These are phyloP conservation scores for Cruciata laevipes DNA, from an alignment of 257 asterid genomes.

Conservation along the genomic window DNA sequence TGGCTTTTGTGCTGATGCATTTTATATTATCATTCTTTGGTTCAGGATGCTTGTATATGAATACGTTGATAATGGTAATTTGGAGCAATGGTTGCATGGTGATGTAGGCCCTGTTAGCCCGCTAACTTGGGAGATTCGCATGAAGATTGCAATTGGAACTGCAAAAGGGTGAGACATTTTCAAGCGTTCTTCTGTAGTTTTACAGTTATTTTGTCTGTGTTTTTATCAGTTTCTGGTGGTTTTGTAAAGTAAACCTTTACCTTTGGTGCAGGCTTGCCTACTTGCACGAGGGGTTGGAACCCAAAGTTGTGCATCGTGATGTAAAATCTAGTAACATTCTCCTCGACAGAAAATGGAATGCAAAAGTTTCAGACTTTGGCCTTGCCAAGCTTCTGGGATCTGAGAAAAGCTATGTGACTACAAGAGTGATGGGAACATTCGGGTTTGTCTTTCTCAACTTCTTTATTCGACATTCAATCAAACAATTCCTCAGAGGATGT, in stretches of 20 bases:
- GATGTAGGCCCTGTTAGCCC: conserved; percentile 88
- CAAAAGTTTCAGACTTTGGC: conserved; percentile 95
- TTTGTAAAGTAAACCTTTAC: neutral
- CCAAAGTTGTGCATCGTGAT: conserved; percentile 98
- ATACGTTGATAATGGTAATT: conserved; percentile 85
- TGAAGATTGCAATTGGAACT: conserved; percentile 85
- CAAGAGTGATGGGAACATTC: conserved; percentile 99
- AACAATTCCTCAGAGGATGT: neutral
- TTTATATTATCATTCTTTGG: conserved; percentile 12
- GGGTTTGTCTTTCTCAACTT: conserved; percentile 56
- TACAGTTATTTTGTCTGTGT: too few relatives aligned
- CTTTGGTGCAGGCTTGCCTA: conserved; percentile 62
- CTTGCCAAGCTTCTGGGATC: conserved; percentile 86
- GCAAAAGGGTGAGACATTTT: conserved; percentile 73
- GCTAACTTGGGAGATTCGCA: conserved; percentile 86
- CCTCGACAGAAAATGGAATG: conserved; percentile 75
- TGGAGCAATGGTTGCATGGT: conserved; percentile 99
- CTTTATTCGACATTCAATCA: conserved; percentile 1
- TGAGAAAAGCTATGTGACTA: conserved; percentile 90
- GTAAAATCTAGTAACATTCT: conserved; percentile 97
- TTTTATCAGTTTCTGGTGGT: neutral
- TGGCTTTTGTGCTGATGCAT: neutral
- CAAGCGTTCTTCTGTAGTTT: neutral
- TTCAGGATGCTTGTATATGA: conserved; percentile 91
- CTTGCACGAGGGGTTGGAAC: conserved; percentile 96